A percentile compares a stretch with the other conserved stretches of the same genome.
These are phyloP conservation scores for Aspergillus steynii DNA, from an alignment of 495 filamentous ascomycete genomes.

Conservation along the genomic window DNA sequence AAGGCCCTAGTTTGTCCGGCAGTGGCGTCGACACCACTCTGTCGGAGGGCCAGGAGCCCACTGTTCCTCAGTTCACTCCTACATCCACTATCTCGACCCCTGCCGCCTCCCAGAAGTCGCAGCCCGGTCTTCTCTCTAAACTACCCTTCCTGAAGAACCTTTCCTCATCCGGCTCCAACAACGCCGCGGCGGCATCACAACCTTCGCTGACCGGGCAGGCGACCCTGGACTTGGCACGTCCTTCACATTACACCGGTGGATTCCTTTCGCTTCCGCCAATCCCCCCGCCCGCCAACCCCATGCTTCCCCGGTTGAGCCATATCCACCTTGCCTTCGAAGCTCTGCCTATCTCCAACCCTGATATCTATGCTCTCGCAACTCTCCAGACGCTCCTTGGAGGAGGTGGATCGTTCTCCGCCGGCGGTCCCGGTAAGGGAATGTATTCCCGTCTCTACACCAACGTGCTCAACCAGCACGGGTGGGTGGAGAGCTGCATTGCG, in stretches of 20 bases:
- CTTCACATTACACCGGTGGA: conserved; percentile 91
- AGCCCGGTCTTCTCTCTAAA: conserved; percentile 68
- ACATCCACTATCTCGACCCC: conserved; percentile 40
- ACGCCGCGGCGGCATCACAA: conserved; percentile 52
- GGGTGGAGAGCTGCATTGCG: conserved; percentile 91
- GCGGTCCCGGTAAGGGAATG: conserved; percentile 98
- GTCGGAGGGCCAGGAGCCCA: conserved; percentile 45
- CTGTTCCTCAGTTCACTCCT: conserved; percentile 42
- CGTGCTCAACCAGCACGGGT: conserved; percentile 94
- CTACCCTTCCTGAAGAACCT: conserved; percentile 94
- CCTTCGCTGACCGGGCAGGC: conserved; percentile 44
- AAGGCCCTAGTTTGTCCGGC: conserved; percentile 56
- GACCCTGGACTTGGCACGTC: conserved; percentile 56
- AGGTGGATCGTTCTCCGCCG: conserved; percentile 95
- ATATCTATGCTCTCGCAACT: conserved; percentile 97
- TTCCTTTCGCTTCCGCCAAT: conserved; percentile 82
- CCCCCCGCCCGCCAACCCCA: conserved; percentile 72
- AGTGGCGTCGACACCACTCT: conserved; percentile 56
- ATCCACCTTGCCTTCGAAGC: conserved; percentile 97
- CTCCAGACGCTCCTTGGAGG: conserved; percentile 94
- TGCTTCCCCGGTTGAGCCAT: conserved; percentile 80
- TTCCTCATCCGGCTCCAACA: conserved; percentile 66
- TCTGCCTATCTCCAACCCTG: conserved; percentile 80
- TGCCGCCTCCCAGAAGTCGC: conserved; percentile 41
- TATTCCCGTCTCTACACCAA: conserved; percentile 96